A percentile compares a stretch with the other conserved stretches of the same genome.
phyloP scores from a whole-genome alignment of 192 early-diverging fungal genomes.

The Coemansia sp. region DNA sequence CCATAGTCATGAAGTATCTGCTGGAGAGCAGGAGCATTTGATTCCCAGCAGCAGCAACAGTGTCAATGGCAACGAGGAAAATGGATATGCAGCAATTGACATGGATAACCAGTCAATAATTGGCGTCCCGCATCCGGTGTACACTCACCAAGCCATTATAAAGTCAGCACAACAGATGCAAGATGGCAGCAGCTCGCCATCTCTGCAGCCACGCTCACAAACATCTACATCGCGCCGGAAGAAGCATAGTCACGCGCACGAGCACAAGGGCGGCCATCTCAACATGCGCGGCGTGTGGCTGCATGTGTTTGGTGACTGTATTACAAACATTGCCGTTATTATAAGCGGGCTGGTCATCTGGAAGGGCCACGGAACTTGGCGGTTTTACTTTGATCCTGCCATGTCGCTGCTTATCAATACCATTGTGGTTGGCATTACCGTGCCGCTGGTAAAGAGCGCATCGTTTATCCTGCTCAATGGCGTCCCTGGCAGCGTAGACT shows the following conservation, averaged over 20 bases:
- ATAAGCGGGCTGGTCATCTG: slow-evolving; percentile 74
- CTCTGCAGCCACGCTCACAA: slow-evolving; percentile 34
- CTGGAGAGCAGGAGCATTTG: slow-evolving; percentile 34
- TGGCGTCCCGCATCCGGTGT: slow-evolving; percentile 55
- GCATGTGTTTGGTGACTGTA: slow-evolving; percentile 86
- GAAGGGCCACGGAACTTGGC: slow-evolving; percentile 64
- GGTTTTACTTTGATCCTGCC: slow-evolving; percentile 82
- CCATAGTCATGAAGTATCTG: slow-evolving; percentile 31
- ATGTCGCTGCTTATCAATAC: slow-evolving; percentile 63
- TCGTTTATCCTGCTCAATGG: slow-evolving; percentile 79
- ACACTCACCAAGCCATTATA: slow-evolving; percentile 56
- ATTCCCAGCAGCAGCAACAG: slow-evolving; percentile 6
- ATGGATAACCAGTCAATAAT: slow-evolving; percentile 51
- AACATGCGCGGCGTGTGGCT: slow-evolving; percentile 81
- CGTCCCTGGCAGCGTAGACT: slow-evolving; percentile 64
- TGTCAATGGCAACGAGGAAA: neutral
- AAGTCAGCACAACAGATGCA: slow-evolving; percentile 47
- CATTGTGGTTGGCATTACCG: slow-evolving; percentile 46
- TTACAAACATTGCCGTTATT: slow-evolving; percentile 87
- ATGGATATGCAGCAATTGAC: slow-evolving; percentile 16
- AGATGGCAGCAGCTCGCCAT: slow-evolving; percentile 12
- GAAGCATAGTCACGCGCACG: slow-evolving; percentile 8
- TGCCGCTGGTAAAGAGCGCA: slow-evolving; percentile 68
- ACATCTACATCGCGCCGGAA: slow-evolving; percentile 25
- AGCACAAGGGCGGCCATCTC: slow-evolving; percentile 42